These are phyloP conservation scores for Agaricales sp. DNA, from an alignment of 1,284 basidiomycete genomes.

Conservation along the genomic window DNA sequence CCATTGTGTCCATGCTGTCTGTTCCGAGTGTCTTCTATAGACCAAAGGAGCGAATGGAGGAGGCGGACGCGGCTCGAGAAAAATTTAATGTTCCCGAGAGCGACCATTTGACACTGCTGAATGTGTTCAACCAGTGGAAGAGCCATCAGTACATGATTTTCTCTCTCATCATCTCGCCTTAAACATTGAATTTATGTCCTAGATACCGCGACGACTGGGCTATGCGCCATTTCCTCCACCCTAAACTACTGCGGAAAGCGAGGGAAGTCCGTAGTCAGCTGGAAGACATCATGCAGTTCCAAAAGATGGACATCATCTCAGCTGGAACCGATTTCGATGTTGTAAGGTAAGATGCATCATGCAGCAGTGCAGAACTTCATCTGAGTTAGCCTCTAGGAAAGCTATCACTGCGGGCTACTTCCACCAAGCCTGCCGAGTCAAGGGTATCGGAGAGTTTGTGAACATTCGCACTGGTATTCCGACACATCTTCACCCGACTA, in stretches of 20 bases:
- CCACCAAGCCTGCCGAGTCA: constrained; percentile 96
- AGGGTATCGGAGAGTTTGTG: constrained; percentile 98
- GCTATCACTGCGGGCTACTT: constrained; percentile 98
- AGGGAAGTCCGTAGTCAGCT: constrained; percentile 94
- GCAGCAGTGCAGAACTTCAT: no score
- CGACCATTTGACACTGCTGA: constrained; percentile 91
- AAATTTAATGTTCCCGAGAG: constrained; percentile 99
- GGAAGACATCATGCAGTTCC: constrained; percentile 97
- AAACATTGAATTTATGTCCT: background rate
- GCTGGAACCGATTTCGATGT: constrained; percentile 95
- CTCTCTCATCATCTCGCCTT: no score
- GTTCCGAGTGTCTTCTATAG: constrained; percentile 96
- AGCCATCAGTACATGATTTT: constrained; percentile 62
- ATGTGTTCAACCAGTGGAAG: constrained; percentile 98
- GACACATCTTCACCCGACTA: constrained; percentile 92
- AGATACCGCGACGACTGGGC: constrained; percentile 92
- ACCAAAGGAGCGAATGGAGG: constrained; percentile 91
- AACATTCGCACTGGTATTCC: constrained; percentile 94
- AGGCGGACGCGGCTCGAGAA: constrained; percentile 92
- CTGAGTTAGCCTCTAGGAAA: constrained; percentile 79
- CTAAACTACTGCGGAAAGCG: constrained; percentile 75
- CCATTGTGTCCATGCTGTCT: constrained; percentile 97
- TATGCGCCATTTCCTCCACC: constrained; percentile 82
- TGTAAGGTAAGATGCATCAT: no score
- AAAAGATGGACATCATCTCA: constrained; percentile 87